Percentiles rank a stretch among this genome's conserved stretches.
phyloP scores from a whole-genome alignment of 2,329 filamentous ascomycete species.

The Sporothrix variecibatus region DNA sequence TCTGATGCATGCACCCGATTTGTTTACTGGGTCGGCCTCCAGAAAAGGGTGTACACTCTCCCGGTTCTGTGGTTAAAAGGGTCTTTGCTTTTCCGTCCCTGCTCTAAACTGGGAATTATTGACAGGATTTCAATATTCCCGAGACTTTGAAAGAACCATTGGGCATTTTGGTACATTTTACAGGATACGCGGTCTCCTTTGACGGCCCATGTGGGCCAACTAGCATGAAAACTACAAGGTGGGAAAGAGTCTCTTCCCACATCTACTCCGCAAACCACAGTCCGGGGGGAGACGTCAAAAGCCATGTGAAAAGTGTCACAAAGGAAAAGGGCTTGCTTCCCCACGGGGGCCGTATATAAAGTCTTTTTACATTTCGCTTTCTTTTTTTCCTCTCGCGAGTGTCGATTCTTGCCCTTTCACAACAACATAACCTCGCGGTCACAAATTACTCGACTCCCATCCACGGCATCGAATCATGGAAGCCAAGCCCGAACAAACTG shows the following conservation, averaged over 20 bases:
- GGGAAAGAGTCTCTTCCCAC: neutral
- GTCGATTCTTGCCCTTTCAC: neutral
- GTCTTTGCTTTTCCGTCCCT: neutral
- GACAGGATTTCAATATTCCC: neutral
- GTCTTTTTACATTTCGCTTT: neutral
- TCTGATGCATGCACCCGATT: neutral
- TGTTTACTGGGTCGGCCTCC: neutral
- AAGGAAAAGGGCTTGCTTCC: constrained; percentile 4
- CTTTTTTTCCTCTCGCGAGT: neutral
- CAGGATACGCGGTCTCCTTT: neutral
- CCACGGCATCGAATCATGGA: neutral
- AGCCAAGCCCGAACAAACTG: neutral
- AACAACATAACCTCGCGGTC: neutral
- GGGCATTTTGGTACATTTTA: neutral
- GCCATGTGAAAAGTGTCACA: neutral
- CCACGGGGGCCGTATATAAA: neutral
- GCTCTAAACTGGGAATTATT: neutral
- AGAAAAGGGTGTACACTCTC: neutral
- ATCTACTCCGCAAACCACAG: neutral
- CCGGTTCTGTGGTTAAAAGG: neutral
- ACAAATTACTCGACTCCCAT: no score
- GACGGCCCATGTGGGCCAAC: neutral
- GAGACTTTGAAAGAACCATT: neutral
- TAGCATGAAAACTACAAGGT: neutral
- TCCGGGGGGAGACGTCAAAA: neutral